Evolutionary conservation across 768 basidiomycete genomes (phyloP).

Genomic region (Podaxis pistillaris): DNA sequence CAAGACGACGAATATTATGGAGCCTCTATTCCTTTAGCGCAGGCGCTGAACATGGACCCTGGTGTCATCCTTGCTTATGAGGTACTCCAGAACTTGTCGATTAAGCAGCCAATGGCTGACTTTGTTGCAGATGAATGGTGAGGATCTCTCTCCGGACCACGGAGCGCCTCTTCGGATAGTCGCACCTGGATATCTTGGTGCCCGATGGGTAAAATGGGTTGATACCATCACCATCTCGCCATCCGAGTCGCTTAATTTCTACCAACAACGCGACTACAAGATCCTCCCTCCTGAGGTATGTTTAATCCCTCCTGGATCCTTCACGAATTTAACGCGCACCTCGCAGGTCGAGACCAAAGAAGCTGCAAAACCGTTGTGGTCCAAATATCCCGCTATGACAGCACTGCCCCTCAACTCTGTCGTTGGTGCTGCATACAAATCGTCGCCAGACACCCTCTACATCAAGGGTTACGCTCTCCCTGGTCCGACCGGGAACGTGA

Average conservation of each 20-base stretch:
- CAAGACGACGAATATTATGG: constrained; percentile 65
- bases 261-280: constrained; percentile 73
- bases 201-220: constrained; percentile 78
- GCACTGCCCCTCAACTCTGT: constrained; percentile 62
- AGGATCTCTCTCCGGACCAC: constrained; percentile 54
- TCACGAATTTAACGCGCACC: constrained; percentile 2
- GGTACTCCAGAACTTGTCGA: constrained; percentile 30
- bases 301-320: constrained; percentile 6
- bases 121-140: constrained; percentile 61
- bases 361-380: constrained; percentile 45
- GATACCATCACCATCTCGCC: constrained; percentile 54
- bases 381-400: constrained; percentile 57
- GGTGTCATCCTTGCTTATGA: constrained; percentile 64
- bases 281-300: constrained; percentile 51
- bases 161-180: constrained; percentile 69
- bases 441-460: constrained; percentile 32
- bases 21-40: constrained; percentile 56
- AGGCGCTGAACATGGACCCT: constrained; percentile 42
- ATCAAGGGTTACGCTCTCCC: constrained; percentile 61
- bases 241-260: constrained; percentile 64
- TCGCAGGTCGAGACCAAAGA: constrained; percentile 45
- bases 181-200: constrained; percentile 66
- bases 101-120: background rate
- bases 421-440: constrained; percentile 40
- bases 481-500: constrained; percentile 42